phyloP scores from a whole-genome alignment of 2,329 filamentous ascomycete species.

The Periconia sp. region DNA sequence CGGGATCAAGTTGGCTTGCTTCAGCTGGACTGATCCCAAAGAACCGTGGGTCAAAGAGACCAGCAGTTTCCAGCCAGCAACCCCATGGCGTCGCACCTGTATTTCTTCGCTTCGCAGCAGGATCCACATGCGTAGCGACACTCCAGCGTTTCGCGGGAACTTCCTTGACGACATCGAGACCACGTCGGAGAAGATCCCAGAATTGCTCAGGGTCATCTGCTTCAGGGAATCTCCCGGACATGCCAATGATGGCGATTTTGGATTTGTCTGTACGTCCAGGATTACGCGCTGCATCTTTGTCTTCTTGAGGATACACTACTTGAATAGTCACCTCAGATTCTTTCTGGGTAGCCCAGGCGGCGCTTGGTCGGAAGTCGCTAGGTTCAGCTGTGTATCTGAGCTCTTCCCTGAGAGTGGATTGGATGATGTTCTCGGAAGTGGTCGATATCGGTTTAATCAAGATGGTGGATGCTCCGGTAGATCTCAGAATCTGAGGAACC shows the following conservation, averaged over 20 bases:
- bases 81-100: conserved; percentile 21
- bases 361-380: background rate
- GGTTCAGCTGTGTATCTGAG: background rate
- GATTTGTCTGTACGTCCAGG: background rate
- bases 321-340: background rate
- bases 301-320: background rate
- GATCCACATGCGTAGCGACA: conserved; percentile 19
- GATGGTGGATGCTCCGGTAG: conserved; percentile 4
- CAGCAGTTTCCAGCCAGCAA: conserved; percentile 21
- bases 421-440: conserved; percentile 3
- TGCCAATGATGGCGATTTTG: conserved; percentile 36
- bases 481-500: conserved; percentile 5
- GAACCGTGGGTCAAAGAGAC: conserved; percentile 19
- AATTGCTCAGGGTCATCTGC: conserved; percentile 29
- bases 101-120: conserved; percentile 19
- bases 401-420: background rate
- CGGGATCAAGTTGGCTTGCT: conserved; percentile 20
- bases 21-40: conserved; percentile 28
- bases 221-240: conserved; percentile 38
- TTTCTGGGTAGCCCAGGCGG: background rate
- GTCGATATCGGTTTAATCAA: conserved; percentile 3
- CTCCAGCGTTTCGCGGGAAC: conserved; percentile 36
- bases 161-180: conserved; percentile 29
- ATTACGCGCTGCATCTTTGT: background rate
- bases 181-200: conserved; percentile 36